Conservation (phyloP, 73 alveolate species). For the Uronychia binucleata region DNA sequence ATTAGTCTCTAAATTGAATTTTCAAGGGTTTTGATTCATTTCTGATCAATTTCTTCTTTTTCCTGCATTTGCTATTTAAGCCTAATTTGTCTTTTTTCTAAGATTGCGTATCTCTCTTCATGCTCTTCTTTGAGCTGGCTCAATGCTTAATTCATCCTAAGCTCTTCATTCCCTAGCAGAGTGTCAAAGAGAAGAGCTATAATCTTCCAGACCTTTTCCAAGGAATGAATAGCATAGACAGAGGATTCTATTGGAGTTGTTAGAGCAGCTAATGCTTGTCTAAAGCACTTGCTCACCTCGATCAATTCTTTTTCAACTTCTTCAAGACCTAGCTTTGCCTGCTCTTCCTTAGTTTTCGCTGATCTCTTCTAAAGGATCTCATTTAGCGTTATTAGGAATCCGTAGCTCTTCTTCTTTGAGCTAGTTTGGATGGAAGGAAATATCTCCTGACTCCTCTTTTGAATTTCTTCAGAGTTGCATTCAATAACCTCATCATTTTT, state of each 20-base stretch:
- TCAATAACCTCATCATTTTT: no score
- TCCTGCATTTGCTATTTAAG: neutral
- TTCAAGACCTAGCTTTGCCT: neutral
- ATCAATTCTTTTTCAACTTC: neutral
- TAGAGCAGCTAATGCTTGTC: neutral
- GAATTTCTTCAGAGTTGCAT: no score
- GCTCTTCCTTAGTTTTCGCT: neutral
- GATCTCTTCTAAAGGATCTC: neutral
- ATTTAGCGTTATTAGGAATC: neutral
- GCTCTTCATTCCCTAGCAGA: neutral
- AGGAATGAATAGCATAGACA: neutral
- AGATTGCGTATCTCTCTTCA: neutral
- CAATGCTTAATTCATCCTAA: neutral
- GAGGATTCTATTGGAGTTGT: neutral
- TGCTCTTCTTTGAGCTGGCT: neutral
- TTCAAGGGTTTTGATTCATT: neutral
- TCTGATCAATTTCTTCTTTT: neutral
- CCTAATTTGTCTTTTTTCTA: neutral
- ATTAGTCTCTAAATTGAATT: neutral
- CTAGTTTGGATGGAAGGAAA: neutral
- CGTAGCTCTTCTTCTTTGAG: neutral
- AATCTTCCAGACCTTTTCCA: neutral
- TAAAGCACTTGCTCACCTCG: neutral
- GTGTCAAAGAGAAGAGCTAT: neutral
- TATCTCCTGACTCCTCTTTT: neutral